Percentiles rank a stretch among this genome's conserved stretches.
Evolutionary conservation across 139 green algal species (phyloP).

Genomic region (Dunaliella sp.): DNA sequence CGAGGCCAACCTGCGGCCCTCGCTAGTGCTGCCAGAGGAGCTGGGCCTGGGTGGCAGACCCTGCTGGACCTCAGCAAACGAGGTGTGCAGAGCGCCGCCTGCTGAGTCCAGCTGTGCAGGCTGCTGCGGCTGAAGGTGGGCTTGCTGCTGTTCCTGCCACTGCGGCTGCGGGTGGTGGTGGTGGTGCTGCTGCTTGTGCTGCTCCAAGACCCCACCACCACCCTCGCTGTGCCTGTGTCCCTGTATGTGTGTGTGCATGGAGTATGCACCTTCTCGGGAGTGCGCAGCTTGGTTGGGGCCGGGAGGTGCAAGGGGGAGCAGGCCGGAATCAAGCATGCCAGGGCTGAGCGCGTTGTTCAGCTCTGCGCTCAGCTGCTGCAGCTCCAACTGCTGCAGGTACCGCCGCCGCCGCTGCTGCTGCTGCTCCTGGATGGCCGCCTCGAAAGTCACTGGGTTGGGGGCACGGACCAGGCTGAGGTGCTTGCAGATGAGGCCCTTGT

Average conservation of each 20-base stretch:
- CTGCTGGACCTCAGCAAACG: neutral
- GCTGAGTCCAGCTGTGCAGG: neutral
- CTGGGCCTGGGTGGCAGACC: neutral
- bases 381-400: neutral
- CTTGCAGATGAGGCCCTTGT: neutral
- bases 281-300: no score
- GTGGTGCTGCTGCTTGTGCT: no score
- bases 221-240: no score
- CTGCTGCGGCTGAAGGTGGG: no score
- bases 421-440: neutral
- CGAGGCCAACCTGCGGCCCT: no score
- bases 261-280: no score
- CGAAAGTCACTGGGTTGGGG: neutral
- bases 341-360: neutral
- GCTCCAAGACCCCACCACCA: no score
- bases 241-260: no score
- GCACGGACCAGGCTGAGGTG: neutral
- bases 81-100: neutral
- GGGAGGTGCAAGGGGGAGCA: no score
- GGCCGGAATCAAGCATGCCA: neutral
- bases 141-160: neutral
- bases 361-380: neutral
- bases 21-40: no score
- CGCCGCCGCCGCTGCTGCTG: neutral
- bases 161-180: no score